Conservation (phyloP, 495 filamentous ascomycete genomes). For the Talaromyces liani region DNA sequence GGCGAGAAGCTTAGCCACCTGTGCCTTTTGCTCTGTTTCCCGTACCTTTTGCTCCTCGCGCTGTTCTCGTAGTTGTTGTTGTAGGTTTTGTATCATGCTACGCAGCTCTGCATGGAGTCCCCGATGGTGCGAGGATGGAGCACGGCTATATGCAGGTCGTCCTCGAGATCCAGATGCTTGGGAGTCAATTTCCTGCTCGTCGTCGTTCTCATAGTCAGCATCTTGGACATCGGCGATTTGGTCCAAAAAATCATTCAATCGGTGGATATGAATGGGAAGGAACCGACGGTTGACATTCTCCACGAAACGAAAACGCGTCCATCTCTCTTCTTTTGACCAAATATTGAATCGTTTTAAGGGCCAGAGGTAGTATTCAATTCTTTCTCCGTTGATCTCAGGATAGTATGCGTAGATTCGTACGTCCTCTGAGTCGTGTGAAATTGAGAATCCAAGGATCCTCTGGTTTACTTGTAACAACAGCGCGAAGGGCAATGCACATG, state of each 20-base stretch:
- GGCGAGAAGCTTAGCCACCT: no score
- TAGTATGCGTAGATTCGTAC: conserved; percentile 24
- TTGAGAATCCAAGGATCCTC: conserved; percentile 33
- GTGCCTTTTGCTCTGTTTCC: background rate
- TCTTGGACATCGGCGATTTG: background rate
- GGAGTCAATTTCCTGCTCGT: background rate
- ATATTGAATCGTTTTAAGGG: background rate
- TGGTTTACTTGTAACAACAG: conserved; percentile 19
- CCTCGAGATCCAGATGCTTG: background rate
- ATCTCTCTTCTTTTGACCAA: conserved; percentile 1
- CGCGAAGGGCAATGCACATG: conserved; percentile 22
- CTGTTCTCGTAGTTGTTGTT: background rate
- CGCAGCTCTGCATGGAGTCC: conserved; percentile 2
- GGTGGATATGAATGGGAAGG: conserved; percentile 7
- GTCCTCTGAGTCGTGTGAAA: conserved; percentile 33
- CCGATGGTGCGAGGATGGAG: background rate
- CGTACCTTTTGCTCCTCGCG: background rate
- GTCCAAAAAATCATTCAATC: conserved; percentile 1
- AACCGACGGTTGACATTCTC: background rate
- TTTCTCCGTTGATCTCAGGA: conserved; percentile 13
- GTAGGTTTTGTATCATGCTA: conserved; percentile 6
- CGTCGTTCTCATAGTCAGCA: background rate
- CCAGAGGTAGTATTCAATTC: conserved; percentile 14
- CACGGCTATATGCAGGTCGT: background rate
- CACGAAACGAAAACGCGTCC: conserved; percentile 6